Conservation (phyloP, 352 stramenopile species). For the Phytopythium vexans region DNA sequence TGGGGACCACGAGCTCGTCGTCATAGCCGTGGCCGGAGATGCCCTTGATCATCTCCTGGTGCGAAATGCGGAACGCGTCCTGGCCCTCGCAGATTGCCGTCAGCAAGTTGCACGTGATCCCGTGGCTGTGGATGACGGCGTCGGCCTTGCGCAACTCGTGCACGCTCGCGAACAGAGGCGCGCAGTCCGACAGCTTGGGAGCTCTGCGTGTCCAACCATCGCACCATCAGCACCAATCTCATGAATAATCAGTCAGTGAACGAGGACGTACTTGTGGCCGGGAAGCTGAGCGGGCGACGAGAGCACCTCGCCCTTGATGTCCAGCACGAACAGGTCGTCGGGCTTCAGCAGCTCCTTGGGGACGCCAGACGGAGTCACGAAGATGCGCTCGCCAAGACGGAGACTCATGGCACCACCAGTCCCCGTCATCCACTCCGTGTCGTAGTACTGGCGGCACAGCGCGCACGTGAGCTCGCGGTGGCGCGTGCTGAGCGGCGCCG, state of each 20-base stretch:
- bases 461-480: slow-evolving; percentile 69
- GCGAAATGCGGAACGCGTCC: slow-evolving; percentile 88
- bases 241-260: neutral
- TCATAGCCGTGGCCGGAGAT: slow-evolving; percentile 90
- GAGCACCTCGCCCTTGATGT: slow-evolving; percentile 81
- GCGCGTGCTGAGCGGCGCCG: neutral
- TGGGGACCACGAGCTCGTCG: slow-evolving; percentile 92
- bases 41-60: slow-evolving; percentile 98
- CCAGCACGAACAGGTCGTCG: slow-evolving; percentile 94
- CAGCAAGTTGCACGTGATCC: slow-evolving; percentile 84
- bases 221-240: neutral
- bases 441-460: slow-evolving; percentile 76
- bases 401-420: slow-evolving; percentile 95
- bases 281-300: slow-evolving; percentile 44
- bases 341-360: slow-evolving; percentile 95
- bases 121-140: slow-evolving; percentile 79
- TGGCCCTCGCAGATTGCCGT: slow-evolving; percentile 87
- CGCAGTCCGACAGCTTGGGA: slow-evolving; percentile 91
- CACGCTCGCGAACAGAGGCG: slow-evolving; percentile 92
- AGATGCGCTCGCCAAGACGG: slow-evolving; percentile 89
- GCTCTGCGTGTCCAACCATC: slow-evolving; percentile 13
- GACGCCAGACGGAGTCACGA: slow-evolving; percentile 95
- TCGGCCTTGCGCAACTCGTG: slow-evolving; percentile 83
- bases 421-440: slow-evolving; percentile 91
- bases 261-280: slow-evolving; percentile 24